phyloP scores from a whole-genome alignment of 257 asterid species.

The Catharanthus roseus region DNA sequence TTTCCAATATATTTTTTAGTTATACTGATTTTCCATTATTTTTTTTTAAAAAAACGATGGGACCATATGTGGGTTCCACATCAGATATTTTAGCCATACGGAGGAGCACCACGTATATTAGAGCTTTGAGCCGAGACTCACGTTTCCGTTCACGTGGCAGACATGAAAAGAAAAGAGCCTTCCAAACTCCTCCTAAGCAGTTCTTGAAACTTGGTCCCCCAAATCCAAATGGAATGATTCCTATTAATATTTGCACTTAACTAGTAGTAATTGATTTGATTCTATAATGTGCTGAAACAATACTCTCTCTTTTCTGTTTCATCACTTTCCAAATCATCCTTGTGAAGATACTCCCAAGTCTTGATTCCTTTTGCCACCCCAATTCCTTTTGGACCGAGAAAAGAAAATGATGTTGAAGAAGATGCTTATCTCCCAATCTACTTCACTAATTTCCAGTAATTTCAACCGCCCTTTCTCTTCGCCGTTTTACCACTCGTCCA shows the following conservation, averaged over 20 bases:
- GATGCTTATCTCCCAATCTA: conserved; percentile 11
- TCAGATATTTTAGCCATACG: not conserved
- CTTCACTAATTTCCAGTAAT: conserved; percentile 6
- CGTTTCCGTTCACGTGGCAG: conserved; percentile 28
- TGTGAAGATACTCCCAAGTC: conserved; percentile 1
- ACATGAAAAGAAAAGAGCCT: conserved; percentile 5
- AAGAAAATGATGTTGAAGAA: conserved; percentile 6
- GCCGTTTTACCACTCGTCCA: conserved; percentile 14
- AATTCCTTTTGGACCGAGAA: too few species aligned
- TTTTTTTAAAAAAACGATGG: too few species aligned
- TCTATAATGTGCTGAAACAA: not conserved
- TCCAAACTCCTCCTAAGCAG: not conserved
- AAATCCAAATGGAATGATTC: not conserved
- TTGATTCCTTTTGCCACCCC: not conserved
- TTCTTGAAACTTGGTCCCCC: not conserved
- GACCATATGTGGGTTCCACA: too few species aligned
- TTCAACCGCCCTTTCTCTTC: conserved; percentile 14
- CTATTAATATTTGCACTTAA: not conserved
- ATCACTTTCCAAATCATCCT: not conserved
- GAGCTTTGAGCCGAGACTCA: not conserved
- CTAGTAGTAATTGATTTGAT: not conserved
- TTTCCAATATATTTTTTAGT: too few species aligned
- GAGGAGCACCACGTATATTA: too few species aligned
- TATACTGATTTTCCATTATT: too few species aligned
- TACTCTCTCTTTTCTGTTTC: not conserved